Base-by-base conservation (phyloP, 768 basidiomycete species). In the Neoboletus brunneissimus region DNA sequence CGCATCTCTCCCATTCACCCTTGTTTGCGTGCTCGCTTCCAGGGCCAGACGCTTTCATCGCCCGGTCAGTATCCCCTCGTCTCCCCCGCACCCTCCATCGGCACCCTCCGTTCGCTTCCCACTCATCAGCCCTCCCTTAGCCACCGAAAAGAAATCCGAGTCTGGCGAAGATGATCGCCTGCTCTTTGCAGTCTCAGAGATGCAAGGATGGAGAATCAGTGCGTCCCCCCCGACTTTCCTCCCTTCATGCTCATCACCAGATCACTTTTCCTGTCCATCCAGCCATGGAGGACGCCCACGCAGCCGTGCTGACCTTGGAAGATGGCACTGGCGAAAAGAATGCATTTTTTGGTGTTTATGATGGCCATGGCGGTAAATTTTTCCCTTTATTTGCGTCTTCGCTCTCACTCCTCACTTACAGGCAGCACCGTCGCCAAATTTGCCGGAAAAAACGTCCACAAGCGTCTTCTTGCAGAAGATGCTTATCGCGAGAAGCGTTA, bases 171-270 rank as follows among this genome's bases (percentile, higher is more conserved):
- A 92, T 82, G 79, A 77, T 57, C 82, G 82, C 55, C 86, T 82
- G 72, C 65, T 79, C 45, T 98, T 86, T 73, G 88, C 83, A 8
- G 81, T 97, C 42, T 87, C 90, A 45, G 95, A 98, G 75, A 98
- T 98, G 96, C 97, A 99, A 74, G 97, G 97, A 66, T 99, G 97
- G 97, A 81, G 97, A 74, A 88, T 98, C 75, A 85, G 96, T 99
- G 67, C 76, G 96, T 88, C 31, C 57, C 56, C 37, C 35, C 37
- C 40, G 18, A 2, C 37, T 49, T 16, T 44, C 11, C 8, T 11
- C 23, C 15, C 13, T 9, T 10, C 34, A 23, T 23, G 2, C 56
- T 58, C 54, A 65, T 41, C 11, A 20, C 38, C 2, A 48, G 25
- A n/a, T 44, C 31, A 23, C 25, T 27, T 38, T 16, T 45, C 22